Evolutionary conservation across 768 basidiomycete species (phyloP).

Genomic region (Lactarius hatsudake): DNA sequence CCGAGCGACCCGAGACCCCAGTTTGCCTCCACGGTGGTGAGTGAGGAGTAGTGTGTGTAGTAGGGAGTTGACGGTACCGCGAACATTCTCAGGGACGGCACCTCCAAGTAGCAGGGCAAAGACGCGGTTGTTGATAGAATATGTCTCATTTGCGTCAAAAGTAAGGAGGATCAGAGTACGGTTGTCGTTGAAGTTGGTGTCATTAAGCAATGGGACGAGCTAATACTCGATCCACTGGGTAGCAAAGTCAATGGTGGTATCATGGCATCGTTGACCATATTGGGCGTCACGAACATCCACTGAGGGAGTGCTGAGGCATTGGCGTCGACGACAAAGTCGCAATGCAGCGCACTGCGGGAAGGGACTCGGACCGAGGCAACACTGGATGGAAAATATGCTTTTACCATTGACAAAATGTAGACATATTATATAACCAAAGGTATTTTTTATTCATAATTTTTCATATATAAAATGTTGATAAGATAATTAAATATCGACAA

Average conservation of each 20-base stretch:
- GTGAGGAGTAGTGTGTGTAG: constrained; percentile 60
- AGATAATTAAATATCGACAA: too few relatives aligned
- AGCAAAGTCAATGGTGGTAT: constrained; percentile 52
- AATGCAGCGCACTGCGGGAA: constrained; percentile 54
- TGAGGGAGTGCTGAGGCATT: constrained; percentile 50
- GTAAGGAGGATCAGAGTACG: constrained; percentile 58
- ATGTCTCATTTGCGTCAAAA: constrained; percentile 57
- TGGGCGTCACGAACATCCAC: constrained; percentile 63
- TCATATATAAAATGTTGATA: too few relatives aligned
- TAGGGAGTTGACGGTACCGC: constrained; percentile 49
- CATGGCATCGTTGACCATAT: constrained; percentile 56
- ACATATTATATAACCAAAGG: too few relatives aligned
- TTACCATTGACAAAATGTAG: too few relatives aligned
- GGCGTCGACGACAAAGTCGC: constrained; percentile 43
- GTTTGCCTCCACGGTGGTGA: constrained; percentile 57
- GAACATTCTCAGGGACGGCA: constrained; percentile 42
- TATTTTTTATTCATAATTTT: too few relatives aligned
- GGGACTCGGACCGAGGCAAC: too few relatives aligned
- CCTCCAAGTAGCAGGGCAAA: constrained; percentile 45
- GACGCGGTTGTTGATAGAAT: constrained; percentile 45
- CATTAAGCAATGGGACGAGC: constrained; percentile 49
- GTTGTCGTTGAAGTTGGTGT: constrained; percentile 52
- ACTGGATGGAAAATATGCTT: too few relatives aligned
- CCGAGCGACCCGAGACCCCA: constrained; percentile 62
- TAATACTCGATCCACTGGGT: constrained; percentile 48